Base-by-base conservation (phyloP, 768 basidiomycete genomes). In the Phaffia australis region DNA sequence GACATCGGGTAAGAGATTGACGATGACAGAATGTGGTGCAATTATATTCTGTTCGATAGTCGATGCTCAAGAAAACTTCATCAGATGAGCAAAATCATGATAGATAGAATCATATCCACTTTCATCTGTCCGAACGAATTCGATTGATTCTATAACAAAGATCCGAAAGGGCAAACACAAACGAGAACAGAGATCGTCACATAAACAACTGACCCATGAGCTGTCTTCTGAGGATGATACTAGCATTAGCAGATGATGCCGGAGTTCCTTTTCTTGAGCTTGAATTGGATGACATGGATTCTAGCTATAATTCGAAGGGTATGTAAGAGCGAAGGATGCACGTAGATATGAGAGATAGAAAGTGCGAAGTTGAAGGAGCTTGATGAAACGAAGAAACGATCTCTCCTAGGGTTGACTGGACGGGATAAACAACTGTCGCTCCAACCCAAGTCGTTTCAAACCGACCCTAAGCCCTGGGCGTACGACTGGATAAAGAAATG, bases 1-100 rank as follows among this genome's bases (percentile, higher is more conserved):
- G 35, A 30, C 15, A 79, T 75, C 47, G 90, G 30, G 23, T 21
- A 48, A 48, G 35, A 46, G n/a, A 47, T 35, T 49, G 35, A 47
- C 42, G 55, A 21, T 21, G n/a, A 56, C 54, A 23, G 11, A n/a
- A 29, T 25, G 35, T 62, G 27, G 32, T 3, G 21, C 57, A 9
- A 29, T 58, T 3, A 19, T 21, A 5, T 23, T 3, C 5, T 42
- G 11, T 32, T 23, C 52, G 52, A 54, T 4, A n/a, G 9, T 58
- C n/a, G 30, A 21, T 50, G 27, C 50, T 54, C n/a, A 55, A 27
- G 5, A 29, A 23, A 35, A 6, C 1, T 5, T 16, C 9, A 3
- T 46, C 25, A 16, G 1, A 27, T 46, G 47, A 8, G n/a, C 2
- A 1, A 14, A n/a, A 0, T 56, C 35, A 14, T 14, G 9, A 15